Base-by-base conservation (phyloP, 768 basidiomycete genomes). In the Trametes maxima region DNA sequence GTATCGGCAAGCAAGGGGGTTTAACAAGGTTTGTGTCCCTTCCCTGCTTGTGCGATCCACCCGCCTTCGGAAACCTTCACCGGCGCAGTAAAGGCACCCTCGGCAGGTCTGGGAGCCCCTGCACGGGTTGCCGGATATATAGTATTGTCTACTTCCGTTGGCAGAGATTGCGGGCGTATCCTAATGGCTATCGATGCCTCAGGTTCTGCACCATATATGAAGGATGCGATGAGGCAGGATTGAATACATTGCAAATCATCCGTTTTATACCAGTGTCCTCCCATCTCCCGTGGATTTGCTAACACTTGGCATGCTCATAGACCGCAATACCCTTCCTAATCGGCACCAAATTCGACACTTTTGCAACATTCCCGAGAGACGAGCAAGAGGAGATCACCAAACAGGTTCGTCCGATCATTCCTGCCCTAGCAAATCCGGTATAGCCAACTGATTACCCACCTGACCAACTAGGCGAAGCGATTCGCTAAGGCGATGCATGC, bases 351-450 rank as follows among this genome's bases (percentile, higher is more conserved):
- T 99, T 92, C 74, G 97, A 99, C 79, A 89, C 92, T 55, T 99
- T 98, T 75, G 87, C 92, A 35, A 92, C 94, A 21, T 95, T 98
- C 77, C 90, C 95, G 60, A 82, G 90, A 69, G 97, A 99, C 73
- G 97, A 99, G 74, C 97, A 99, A 74, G 97, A 98, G 76, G 97
- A 99, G 77, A 97, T 98, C 70, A 98, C 97, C 45, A 96, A 95
- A 77, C 95, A 98, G 85, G 92, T 90, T 24, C 56, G 80, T 72
- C 11, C 21, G n/a, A 8, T 22, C n/a, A 35, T n/a, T 11, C 21
- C 12, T n/a, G n/a, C n/a, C n/a, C n/a, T n/a, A n/a, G n/a, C n/a
- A n/a, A n/a, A n/a, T n/a, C n/a, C n/a, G 28, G 25, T 44, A 33
- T 24, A 19, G 25, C 25, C 54, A n/a, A 2, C 37, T 22, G 14